phyloP scores from a whole-genome alignment of 2,329 filamentous ascomycete species.

The Zasmidium citrigriseum region DNA sequence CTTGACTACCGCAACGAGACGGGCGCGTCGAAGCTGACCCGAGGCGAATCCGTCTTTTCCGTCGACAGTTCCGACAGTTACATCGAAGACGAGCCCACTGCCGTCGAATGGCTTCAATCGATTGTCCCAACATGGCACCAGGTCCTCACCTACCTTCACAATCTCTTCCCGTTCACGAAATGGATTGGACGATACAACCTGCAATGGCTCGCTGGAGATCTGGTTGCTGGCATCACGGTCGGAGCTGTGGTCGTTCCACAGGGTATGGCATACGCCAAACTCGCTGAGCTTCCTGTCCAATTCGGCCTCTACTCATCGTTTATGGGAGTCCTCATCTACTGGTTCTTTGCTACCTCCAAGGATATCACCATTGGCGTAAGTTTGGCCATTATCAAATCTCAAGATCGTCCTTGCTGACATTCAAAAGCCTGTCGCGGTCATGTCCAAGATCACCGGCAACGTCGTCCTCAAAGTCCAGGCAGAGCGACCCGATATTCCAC shows the following conservation, averaged over 20 bases:
- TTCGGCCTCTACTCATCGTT: slow-evolving; percentile 95
- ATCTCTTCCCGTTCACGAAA: slow-evolving; percentile 81
- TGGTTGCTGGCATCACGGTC: slow-evolving; percentile 80
- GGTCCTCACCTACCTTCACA: slow-evolving; percentile 63
- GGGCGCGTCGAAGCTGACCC: slow-evolving; percentile 58
- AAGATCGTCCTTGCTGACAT: slow-evolving; percentile 8
- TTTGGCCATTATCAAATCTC: slow-evolving; percentile 24
- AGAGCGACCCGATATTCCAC: slow-evolving; percentile 58
- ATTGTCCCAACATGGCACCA: slow-evolving; percentile 58
- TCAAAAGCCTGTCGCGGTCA: slow-evolving; percentile 83
- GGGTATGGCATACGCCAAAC: slow-evolving; percentile 88
- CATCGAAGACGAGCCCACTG: slow-evolving; percentile 77
- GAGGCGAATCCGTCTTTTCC: slow-evolving; percentile 79
- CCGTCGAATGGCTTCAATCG: slow-evolving; percentile 68
- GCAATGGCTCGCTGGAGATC: slow-evolving; percentile 84
- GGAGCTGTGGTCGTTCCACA: slow-evolving; percentile 89
- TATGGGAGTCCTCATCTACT: slow-evolving; percentile 92
- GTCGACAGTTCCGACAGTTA: slow-evolving; percentile 73
- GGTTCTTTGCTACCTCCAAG: slow-evolving; percentile 97
- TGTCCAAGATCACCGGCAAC: slow-evolving; percentile 86
- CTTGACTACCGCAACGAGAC: slow-evolving; percentile 66
- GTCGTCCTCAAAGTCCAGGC: slow-evolving; percentile 68
- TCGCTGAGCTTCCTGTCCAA: slow-evolving; percentile 77
- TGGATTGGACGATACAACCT: slow-evolving; percentile 90
- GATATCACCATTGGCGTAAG: slow-evolving; percentile 94